Conservation (phyloP, 2,329 filamentous ascomycete species). For the Arthrobotrys megalospora region DNA sequence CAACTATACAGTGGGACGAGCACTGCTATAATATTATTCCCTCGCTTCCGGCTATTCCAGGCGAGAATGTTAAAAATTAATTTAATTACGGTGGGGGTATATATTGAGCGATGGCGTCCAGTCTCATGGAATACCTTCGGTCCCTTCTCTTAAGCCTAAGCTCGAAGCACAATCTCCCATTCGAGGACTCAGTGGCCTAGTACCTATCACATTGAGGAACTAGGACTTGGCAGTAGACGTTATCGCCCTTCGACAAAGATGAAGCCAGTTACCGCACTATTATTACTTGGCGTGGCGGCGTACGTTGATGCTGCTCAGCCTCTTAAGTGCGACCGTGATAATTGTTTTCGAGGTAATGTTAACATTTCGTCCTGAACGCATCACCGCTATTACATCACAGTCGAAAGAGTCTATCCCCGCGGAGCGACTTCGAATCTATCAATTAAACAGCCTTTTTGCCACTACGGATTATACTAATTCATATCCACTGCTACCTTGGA, state of each 20-base stretch:
- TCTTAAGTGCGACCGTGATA: neutral
- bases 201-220: neutral
- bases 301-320: neutral
- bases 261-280: neutral
- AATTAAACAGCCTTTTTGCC: no score
- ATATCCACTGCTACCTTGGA: neutral
- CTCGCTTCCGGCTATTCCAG: neutral
- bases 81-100: neutral
- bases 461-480: no score
- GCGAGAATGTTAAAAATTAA: neutral
- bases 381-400: no score
- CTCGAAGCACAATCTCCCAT: neutral
- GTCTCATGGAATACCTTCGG: constrained; percentile 3
- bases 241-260: neutral
- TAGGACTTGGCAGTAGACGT: neutral
- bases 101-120: neutral
- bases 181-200: neutral
- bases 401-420: no score
- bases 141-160: neutral
- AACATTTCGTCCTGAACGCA: no score
- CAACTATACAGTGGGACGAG: neutral
- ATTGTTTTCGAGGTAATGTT: constrained; percentile 15
- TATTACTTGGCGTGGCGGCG: neutral
- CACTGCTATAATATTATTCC: neutral
- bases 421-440: no score